A percentile compares a stretch with the other conserved stretches of the same genome.
Evolutionary conservation across 2,329 filamentous ascomycete species (phyloP).

Genomic region (Arthrobotrys sphaeroides): DNA sequence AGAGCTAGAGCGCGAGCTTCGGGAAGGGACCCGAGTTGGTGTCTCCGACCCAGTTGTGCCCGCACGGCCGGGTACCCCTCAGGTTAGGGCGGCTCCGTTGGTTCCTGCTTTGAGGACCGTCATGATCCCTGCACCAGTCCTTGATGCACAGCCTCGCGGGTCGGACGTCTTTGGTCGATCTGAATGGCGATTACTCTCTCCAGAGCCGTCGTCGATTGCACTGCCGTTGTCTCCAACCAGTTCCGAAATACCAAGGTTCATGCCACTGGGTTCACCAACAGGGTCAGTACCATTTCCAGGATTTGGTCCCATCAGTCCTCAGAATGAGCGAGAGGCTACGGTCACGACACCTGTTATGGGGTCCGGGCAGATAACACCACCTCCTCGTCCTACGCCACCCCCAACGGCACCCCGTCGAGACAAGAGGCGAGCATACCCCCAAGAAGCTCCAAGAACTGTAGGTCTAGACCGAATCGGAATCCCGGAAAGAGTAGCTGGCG

Average conservation of each 20-base stretch:
- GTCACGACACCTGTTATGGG: background rate
- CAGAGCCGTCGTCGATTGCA: background rate
- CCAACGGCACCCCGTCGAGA: conserved; percentile 27
- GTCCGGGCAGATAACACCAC: conserved; percentile 23
- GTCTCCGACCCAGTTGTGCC: background rate
- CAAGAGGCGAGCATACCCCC: background rate
- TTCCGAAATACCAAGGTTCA: background rate
- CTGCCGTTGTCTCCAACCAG: background rate
- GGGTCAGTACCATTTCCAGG: background rate
- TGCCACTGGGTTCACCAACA: background rate
- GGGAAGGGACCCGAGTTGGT: background rate
- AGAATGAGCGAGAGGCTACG: background rate
- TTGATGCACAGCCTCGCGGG: background rate
- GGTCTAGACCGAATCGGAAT: background rate
- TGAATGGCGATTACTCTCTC: background rate
- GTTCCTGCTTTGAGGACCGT: background rate
- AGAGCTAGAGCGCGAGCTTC: conserved; percentile 17
- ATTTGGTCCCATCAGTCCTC: background rate
- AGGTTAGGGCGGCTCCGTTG: background rate
- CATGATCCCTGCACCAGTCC: background rate
- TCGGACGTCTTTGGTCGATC: background rate
- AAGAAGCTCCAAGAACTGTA: background rate
- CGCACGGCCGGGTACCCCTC: background rate
- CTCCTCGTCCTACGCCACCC: conserved; percentile 14
- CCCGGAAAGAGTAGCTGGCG: background rate